Conservation (phyloP, 2,329 filamentous ascomycete genomes). For the Alternaria consortialis region DNA sequence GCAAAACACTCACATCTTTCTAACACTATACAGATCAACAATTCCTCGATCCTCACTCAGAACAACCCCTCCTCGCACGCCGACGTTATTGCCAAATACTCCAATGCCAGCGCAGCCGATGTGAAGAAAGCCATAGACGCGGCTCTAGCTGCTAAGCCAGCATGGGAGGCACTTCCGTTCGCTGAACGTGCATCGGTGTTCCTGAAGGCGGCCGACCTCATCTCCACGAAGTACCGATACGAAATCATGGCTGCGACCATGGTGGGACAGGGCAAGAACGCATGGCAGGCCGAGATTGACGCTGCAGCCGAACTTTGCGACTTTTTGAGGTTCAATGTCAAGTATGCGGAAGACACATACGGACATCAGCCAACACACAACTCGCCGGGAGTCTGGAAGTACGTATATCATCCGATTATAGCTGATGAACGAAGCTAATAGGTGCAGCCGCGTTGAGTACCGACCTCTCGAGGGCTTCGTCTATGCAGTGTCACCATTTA, state of each 20-base stretch:
- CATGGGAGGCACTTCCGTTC: conserved; percentile 88
- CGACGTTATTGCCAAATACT: conserved; percentile 81
- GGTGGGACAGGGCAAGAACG: conserved; percentile 96
- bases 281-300: conserved; percentile 99
- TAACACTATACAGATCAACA: conserved; percentile 66
- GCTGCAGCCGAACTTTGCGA: conserved; percentile 90
- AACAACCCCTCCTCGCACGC: conserved; percentile 84
- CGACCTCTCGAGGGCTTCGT: conserved; percentile 93
- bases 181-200: conserved; percentile 92
- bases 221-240: conserved; percentile 92
- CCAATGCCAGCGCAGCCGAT: conserved; percentile 78
- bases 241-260: conserved; percentile 97
- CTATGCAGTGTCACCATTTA: conserved; percentile 93
- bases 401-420: conserved; percentile 29
- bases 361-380: conserved; percentile 86
- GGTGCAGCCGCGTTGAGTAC: conserved; percentile 75
- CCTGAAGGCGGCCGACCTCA: conserved; percentile 92
- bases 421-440: conserved; percentile 27
- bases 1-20: conserved; percentile 9
- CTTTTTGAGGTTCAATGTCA: conserved; percentile 92
- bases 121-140: conserved; percentile 82
- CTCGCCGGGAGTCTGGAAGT: conserved; percentile 86
- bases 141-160: conserved; percentile 83
- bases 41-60: conserved; percentile 72
- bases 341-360: conserved; percentile 92